Evolutionary conservation across 192 early-diverging fungal species (phyloP), one percentile per base, ranked within the genome.

Genomic region (Backusella macrospora): DNA sequence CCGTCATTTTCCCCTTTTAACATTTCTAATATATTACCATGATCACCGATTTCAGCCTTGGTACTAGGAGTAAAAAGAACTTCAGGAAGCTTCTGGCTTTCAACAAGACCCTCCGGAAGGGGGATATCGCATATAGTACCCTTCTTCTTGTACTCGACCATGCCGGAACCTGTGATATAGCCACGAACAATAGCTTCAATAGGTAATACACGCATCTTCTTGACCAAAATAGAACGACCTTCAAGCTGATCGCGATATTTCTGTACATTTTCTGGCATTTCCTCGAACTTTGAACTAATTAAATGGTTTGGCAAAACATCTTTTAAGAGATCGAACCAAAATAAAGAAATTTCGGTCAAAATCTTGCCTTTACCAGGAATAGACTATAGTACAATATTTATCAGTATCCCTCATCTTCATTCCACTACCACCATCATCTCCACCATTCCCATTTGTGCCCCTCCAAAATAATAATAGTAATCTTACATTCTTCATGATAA

Each of bases 111-210:
- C 6, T 77, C 72, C 1, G 96, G 92, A 48, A 99, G 85, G 14
- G 79, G 81, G 49, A 99, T 97, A 75, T 95, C 95, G 76, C 98
- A 99, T 29, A 99, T 91, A 2, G 95, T 95, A 34, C 94, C 94
- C 55, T 91, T 91, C 81, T 90, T 88, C 76, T 96, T 85, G 80
- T 99, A 99, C 85, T 99, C 98, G 46, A 84, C 84, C 98, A 94
- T 96, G 0, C 94, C 98, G 10, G 97, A 99, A 0, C 93, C 93
- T 48, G 96, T 95, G 65, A 99, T 95, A 80, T 98, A 99, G 15
- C 98, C 98, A 65, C 98, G 91, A 15, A 99, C 96, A 78, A 99
- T 99, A 15, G 98, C 96, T 85, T 99, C 98, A 47, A 99, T 90
- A 5, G 96, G 96, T 34, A 98, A 84, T 18, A 99, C 96, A 55